phyloP scores from a whole-genome alignment of 805 yeast species.

The Metahyphopichia silvanorum region DNA sequence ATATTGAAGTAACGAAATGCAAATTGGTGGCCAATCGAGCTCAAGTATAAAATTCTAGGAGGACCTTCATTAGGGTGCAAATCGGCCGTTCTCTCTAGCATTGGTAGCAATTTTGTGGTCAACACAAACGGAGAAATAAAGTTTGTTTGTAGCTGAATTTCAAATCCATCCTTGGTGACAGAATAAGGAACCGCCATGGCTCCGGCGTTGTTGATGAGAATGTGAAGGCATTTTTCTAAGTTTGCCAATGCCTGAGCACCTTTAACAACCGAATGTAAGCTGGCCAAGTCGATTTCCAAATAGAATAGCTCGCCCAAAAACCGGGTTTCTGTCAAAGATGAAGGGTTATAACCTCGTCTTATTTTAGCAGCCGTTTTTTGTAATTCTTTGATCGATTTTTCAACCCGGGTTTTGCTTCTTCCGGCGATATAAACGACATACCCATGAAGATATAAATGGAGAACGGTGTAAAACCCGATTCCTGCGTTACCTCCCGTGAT shows the following conservation, averaged over 20 bases:
- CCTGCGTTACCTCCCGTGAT: conserved; percentile 85
- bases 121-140: conserved; percentile 73
- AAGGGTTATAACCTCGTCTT: conserved; percentile 18
- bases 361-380: conserved; percentile 46
- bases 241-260: conserved; percentile 47
- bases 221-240: conserved; percentile 50
- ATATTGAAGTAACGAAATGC: conserved; percentile 47
- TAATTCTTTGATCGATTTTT: conserved; percentile 54
- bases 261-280: conserved; percentile 26
- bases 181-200: conserved; percentile 73
- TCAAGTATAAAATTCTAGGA: conserved; percentile 60
- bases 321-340: conserved; percentile 16
- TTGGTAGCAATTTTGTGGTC: conserved; percentile 56
- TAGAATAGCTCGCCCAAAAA: conserved; percentile 34
- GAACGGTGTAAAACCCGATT: conserved; percentile 71
- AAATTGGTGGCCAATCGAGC: conserved; percentile 64
- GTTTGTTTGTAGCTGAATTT: conserved; percentile 76
- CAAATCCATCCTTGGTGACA: conserved; percentile 66
- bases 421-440: conserved; percentile 74
- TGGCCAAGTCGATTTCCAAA: conserved; percentile 35
- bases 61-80: conserved; percentile 21
- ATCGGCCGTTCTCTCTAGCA: conserved; percentile 41
- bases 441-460: conserved; percentile 79
- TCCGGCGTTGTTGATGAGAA: conserved; percentile 77
- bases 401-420: conserved; percentile 53